Base-by-base conservation (phyloP, 139 green algal species). In the Desmodesmus armatus region DNA sequence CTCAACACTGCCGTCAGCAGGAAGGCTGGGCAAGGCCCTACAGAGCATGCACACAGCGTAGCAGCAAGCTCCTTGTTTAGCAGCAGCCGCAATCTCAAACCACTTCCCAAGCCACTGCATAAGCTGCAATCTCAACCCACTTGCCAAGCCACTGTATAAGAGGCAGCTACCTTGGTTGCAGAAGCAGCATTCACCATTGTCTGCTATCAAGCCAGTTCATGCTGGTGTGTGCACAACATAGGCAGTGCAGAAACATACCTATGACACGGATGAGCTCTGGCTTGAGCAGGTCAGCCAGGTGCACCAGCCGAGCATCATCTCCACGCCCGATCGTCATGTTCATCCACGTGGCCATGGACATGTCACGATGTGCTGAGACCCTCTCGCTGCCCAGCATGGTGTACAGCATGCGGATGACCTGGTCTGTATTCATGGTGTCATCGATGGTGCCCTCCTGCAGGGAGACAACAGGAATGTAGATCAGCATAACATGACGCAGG, bases 281-380 rank as follows among this genome's bases (percentile, higher is more conserved):
- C 27, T 65, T 66, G 5, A 82, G 74, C 33, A 82, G 47, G 74
- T 82, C 74, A 31, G 74, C 23, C 47, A 82, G 74, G 47, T 51
- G 67, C 17, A 82, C 49, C 74, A 82, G 7, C n/a, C 74, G 51
- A 53, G 47, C 75, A 51, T 82, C 75, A 31, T 82, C 51, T n/a
- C 53, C 51, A 44, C 75, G 25, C 5, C 51, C 51, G 19, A 82
- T 82, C 21, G 75, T 82, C 53, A 70, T 62, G 31, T 49, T 70
- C 47, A 82, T 71, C 75, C 75, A 82, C 7, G 23, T 23, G 5
- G 51, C 51, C 75, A 82, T 71, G 9, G 51, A 70, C 55, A 70
- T 47, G 51, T 82, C 75, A 5, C 53, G 75, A 21, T 31, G 31
- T 31, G 51, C 51, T 62, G 51, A 53, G 3, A 29, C 21, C 51